Evolutionary conservation across 78 protist genomes (phyloP).

Genomic region (Dictyostelium citrinum): DNA sequence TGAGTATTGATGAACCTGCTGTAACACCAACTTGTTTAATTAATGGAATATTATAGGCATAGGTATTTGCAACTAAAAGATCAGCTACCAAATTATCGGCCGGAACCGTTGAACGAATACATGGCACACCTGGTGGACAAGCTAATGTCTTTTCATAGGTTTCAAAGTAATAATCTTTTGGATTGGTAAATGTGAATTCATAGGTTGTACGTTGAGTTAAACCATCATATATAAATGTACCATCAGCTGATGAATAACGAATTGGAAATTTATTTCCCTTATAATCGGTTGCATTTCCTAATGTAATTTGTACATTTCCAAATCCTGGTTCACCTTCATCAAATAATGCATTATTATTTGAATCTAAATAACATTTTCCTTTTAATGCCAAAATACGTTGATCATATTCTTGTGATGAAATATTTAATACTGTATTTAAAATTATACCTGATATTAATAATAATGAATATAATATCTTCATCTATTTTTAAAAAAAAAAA

Average conservation of each 20-base stretch:
- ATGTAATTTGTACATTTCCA: background rate
- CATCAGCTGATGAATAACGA: background rate
- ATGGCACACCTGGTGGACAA: background rate
- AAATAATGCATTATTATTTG: background rate
- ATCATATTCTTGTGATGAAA: background rate
- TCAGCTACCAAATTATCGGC: background rate
- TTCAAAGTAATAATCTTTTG: conserved; percentile 8
- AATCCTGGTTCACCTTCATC: conserved; percentile 52
- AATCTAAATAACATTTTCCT: conserved; percentile 1
- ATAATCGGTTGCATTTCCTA: background rate
- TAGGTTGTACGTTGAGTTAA: background rate
- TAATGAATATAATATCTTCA: background rate
- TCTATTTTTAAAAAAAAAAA: background rate
- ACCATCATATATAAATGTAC: conserved; percentile 4
- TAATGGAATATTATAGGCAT: conserved; percentile 14
- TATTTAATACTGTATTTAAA: background rate
- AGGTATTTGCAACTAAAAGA: conserved; percentile 3
- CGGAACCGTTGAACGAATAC: background rate
- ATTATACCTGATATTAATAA: background rate
- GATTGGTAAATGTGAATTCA: background rate
- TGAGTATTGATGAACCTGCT: background rate
- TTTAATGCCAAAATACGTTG: conserved; percentile 6
- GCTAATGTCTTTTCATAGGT: background rate
- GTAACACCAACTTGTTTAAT: background rate
- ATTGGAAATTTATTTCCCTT: background rate